These are phyloP conservation scores for Tricholoma terreum DNA, from an alignment of 768 basidiomycete species.

Conservation along the genomic window DNA sequence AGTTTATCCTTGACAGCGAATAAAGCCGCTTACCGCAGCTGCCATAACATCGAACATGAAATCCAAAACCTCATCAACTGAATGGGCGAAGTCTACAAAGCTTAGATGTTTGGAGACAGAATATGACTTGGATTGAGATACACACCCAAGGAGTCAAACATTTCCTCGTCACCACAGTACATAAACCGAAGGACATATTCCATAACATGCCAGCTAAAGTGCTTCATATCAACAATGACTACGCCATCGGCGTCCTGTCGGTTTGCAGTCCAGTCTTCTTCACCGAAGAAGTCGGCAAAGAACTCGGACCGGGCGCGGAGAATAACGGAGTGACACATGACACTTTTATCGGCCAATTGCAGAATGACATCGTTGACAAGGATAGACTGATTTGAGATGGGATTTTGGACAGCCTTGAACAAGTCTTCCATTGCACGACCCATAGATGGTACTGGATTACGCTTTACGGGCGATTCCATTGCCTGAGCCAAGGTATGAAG, in stretches of 20 bases:
- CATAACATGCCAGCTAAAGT: slow-evolving; percentile 74
- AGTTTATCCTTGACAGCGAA: background rate
- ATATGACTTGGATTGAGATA: slow-evolving; percentile 1
- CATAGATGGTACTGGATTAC: slow-evolving; percentile 46
- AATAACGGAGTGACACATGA: slow-evolving; percentile 68
- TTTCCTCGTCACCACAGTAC: slow-evolving; percentile 63
- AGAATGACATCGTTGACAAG: slow-evolving; percentile 69
- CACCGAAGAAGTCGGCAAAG: slow-evolving; percentile 81
- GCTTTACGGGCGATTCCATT: slow-evolving; percentile 62
- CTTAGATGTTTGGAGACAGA: background rate
- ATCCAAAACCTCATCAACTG: slow-evolving; percentile 74
- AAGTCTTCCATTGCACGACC: slow-evolving; percentile 47
- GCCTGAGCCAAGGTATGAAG: slow-evolving; percentile 53
- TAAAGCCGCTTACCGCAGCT: slow-evolving; percentile 60
- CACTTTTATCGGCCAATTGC: slow-evolving; percentile 59
- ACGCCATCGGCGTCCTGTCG: slow-evolving; percentile 53
- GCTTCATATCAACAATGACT: slow-evolving; percentile 65
- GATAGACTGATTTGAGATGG: slow-evolving; percentile 15
- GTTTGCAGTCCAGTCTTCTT: slow-evolving; percentile 73
- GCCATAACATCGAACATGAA: slow-evolving; percentile 87
- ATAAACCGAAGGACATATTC: slow-evolving; percentile 71
- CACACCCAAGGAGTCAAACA: slow-evolving; percentile 74
- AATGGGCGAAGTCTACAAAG: slow-evolving; percentile 53
- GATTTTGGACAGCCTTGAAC: slow-evolving; percentile 38
- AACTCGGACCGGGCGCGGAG: slow-evolving; percentile 83